Base-by-base conservation (phyloP, 306 rosid genomes). In the Senna tora region DNA sequence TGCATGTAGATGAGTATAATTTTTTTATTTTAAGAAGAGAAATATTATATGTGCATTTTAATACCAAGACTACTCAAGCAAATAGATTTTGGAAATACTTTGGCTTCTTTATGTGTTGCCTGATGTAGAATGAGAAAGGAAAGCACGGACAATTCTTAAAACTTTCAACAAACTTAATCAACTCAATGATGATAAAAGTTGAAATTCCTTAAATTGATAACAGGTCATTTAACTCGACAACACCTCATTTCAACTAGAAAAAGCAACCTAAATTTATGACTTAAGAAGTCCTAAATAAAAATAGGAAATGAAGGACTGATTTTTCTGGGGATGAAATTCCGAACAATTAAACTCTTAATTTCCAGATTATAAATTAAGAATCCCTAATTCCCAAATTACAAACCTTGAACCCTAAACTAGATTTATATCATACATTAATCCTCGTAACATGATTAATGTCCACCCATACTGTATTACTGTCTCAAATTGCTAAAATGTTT, bases 11-110 rank as follows among this genome's bases (percentile, higher is more conserved):
- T n/a, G n/a, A n/a, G n/a, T n/a, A n/a, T n/a, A n/a, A n/a, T n/a
- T n/a, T n/a, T n/a, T n/a, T n/a, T n/a, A n/a, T 25, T 25, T 25
- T 3, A 25, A 25, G 30, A 25, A 25, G 30, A 25, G 4, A 13
- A 4, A 46, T 0, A 14, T 63, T 68, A 43, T 32, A 58, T 52
- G 69, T 45, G 50, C 43, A 74, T 74, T 60, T 53, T 68, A 65
- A 60, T 41, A 73, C 68, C 67, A 61, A 43, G 30, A 45, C 16
- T 14, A 69, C 71, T 53, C 64, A 53, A 68, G 45, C 56, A 22
- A 62, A 54, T 45, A 22, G 63, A 25, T 36, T 58, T 74, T 68
- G 50, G 42, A 33, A 45, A 25, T 11, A 51, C 69, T 60, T 67
- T 33, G 53, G 39, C 58, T 43, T 57, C 36, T 17, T 59, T 47